Evolutionary conservation across 1,284 basidiomycete species (phyloP), one percentile per base, ranked within the genome.

Genomic region (Violaceomyces palustris): DNA sequence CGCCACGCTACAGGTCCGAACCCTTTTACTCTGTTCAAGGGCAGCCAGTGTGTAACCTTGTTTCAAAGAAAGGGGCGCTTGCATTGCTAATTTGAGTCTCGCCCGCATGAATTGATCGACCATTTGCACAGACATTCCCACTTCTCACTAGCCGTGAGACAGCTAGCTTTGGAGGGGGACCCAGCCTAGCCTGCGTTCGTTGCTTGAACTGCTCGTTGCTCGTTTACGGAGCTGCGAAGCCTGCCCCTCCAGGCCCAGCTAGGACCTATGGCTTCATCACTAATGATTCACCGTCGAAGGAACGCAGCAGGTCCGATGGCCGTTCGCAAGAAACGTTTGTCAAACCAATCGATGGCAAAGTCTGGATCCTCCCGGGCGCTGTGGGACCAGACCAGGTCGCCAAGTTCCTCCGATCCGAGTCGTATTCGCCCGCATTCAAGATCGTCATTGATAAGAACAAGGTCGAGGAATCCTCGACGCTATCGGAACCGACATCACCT

Each of bases 161-260:
- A 1, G 38, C 55, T 41, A 51, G 38, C 29, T 27, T 60, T 0
- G n/a, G n/a, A n/a, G n/a, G n/a, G n/a, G n/a, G n/a, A n/a, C 40
- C 49, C 3, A 49, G 30, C 45, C 37, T 55, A 21, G 43, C 52
- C 17, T 60, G 57, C 45, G 47, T 52, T 11, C 53, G 45, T 23
- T 61, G 59, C 43, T 33, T 58, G 32, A 54, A 51, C 40, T 61
- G 59, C 45, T 38, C 53, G 31, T 51, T 50, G 0, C 29, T 61
- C 35, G 44, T 55, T 22, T 61, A 61, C 31, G 59, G 50, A 10
- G 47, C 41, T 19, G 37, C 45, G 29, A 57, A 51, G 27, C 55
- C 55, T 3, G 50, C 56, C 0, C 59, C 59, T 9, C 59, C 55
- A 15, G 50, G 44, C 12, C 59, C 59, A 3, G 34, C 43, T 10